Base-by-base conservation (phyloP, 2,329 filamentous ascomycete species). In the Ophiocordyceps unilateralis region DNA sequence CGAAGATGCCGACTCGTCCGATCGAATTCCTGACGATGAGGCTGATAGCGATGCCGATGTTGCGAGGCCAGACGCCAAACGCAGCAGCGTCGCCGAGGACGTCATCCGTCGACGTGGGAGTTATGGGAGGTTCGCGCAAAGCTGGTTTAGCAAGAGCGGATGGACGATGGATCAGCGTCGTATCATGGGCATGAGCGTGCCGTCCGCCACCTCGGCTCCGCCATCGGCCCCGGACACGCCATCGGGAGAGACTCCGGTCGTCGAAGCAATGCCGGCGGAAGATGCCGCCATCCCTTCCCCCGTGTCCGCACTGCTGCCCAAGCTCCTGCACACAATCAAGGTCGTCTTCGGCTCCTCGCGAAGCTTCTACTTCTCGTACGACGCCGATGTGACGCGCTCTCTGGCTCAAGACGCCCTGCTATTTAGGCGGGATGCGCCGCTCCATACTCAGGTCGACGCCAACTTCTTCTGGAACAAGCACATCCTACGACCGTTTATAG, bases 281-380 rank as follows among this genome's bases (percentile, higher is more conserved):
- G 55, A 63, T 5, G 8, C 40, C 3, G 57, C 58, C 7, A 45
- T 23, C 10, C 41, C 49, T 8, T 36, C 37, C 2, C 54, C 43
- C 11, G 59, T 61, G 15, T 60, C 64, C 7, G 52, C 71, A 5
- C 62, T 96, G 26, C 66, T 93, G 11, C 89, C 89, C 1, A 93
- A 94, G 55, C 68, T 96, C 34, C 61, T 98, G 37, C 75, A 82
- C 36, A 93, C 84, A 26, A 80, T 86, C 2, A 84, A 84, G 54
- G 75, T 96, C 44, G 75, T 94, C 46, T 89, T 95, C 55, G 79
- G 83, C 1, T 73, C 78, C 4, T 87, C 82, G 0, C 73, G 74
- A 48, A 95, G 85, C 58, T 96, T 95, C 60, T 96, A 82, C 66
- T 98, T 89, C 59, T 88, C 88, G 1, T 95, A 98, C 58, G 91